A percentile compares a stretch with the other conserved stretches of the same genome.
These are phyloP conservation scores for Globisporangium megalacanthum DNA, from an alignment of 352 stramenopile genomes.

Conservation along the genomic window DNA sequence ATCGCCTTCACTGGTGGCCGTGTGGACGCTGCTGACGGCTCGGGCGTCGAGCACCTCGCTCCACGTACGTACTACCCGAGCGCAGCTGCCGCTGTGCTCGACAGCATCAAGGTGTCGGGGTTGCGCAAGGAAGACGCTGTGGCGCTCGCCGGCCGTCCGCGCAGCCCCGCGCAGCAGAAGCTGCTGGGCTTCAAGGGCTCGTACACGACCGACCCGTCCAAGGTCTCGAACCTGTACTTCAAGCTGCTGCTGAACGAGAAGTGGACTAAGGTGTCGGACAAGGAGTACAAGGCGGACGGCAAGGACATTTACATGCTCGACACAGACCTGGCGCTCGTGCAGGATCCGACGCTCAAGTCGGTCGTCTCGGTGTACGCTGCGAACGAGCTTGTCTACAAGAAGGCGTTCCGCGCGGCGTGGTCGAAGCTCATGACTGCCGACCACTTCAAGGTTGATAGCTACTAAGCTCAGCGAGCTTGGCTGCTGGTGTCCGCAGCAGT, in stretches of 20 bases:
- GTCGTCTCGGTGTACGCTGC: constrained; percentile 91
- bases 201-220: constrained; percentile 69
- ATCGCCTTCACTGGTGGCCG: constrained; percentile 30
- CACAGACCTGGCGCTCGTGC: constrained; percentile 87
- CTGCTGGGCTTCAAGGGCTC: constrained; percentile 72
- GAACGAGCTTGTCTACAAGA: constrained; percentile 46
- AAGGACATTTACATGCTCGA: constrained; percentile 89
- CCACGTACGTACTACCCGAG: constrained; percentile 76
- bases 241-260: constrained; percentile 68
- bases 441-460: constrained; percentile 19
- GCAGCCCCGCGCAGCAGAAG: constrained; percentile 88
- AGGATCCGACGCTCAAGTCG: constrained; percentile 81
- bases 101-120: constrained; percentile 91
- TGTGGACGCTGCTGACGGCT: constrained; percentile 64
- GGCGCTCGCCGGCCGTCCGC: constrained; percentile 86
- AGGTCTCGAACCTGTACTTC: constrained; percentile 93
- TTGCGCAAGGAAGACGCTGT: constrained; percentile 91
- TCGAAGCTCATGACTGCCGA: constrained; percentile 27
- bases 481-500: not conserved
- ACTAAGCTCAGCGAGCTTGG: constrained; percentile 2
- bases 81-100: constrained; percentile 78
- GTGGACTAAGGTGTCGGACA: constrained; percentile 79
- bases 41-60: constrained; percentile 80
- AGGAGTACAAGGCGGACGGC: constrained; percentile 74
- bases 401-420: constrained; percentile 74